Percentiles rank a stretch among this genome's conserved stretches.
phyloP scores from a whole-genome alignment of 2,329 filamentous ascomycete species.

The Colletotrichum horii region DNA sequence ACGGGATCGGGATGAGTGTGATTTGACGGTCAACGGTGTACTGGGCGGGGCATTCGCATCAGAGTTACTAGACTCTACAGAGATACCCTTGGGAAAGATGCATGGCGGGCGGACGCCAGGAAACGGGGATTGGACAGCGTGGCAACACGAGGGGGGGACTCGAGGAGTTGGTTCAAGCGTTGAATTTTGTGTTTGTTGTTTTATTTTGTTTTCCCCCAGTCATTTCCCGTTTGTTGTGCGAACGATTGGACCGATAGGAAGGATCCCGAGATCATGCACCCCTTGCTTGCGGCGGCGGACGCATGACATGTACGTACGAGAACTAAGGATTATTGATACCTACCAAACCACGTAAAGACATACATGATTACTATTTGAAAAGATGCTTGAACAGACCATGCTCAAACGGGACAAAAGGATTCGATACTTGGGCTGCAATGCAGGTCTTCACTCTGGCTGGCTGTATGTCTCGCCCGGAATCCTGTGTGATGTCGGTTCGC shows the following conservation, averaged over 20 bases:
- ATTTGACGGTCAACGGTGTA: neutral
- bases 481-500: neutral
- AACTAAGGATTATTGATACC: constrained; percentile 15
- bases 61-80: constrained; percentile 27
- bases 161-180: constrained; percentile 7
- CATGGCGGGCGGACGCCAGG: neutral
- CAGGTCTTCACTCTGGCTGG: neutral
- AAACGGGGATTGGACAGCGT: neutral
- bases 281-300: constrained; percentile 14
- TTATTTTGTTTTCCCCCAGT: neutral
- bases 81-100: neutral
- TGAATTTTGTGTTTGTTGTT: neutral
- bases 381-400: neutral
- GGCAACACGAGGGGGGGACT: neutral
- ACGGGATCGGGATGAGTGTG: neutral
- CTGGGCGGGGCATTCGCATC: constrained; percentile 12
- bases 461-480: neutral
- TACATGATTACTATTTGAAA: neutral
- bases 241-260: constrained; percentile 12
- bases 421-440: neutral
- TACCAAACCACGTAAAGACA: neutral
- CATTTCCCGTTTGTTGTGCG: neutral
- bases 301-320: constrained; percentile 2
- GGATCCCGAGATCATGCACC: constrained; percentile 17
- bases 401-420: neutral